Evolutionary conservation across 495 filamentous ascomycete species (phyloP).

Genomic region (Xylaria scruposa): DNA sequence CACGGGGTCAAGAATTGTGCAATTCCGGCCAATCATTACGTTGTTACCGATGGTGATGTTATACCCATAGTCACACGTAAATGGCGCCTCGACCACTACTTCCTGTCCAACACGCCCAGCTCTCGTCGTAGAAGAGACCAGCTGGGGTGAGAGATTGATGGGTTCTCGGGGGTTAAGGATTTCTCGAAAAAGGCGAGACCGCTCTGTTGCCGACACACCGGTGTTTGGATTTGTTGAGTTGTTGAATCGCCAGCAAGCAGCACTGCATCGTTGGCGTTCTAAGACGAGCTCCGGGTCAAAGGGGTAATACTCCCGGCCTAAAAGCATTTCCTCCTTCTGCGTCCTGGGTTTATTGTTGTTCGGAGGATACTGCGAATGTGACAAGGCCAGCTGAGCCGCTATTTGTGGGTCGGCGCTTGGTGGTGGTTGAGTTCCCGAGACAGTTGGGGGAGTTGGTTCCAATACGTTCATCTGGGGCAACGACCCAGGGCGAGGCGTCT

Average conservation of each 20-base stretch:
- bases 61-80: slow-evolving; percentile 94
- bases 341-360: slow-evolving; percentile 55
- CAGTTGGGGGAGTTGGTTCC: slow-evolving; percentile 48
- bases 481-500: slow-evolving; percentile 42
- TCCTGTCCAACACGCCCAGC: slow-evolving; percentile 75
- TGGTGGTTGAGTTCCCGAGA: slow-evolving; percentile 41
- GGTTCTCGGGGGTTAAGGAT: slow-evolving; percentile 63
- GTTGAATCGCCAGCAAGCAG: slow-evolving; percentile 88
- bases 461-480: slow-evolving; percentile 54
- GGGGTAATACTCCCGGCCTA: slow-evolving; percentile 79
- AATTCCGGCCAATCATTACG: slow-evolving; percentile 85
- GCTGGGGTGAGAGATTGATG: slow-evolving; percentile 53
- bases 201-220: slow-evolving; percentile 78
- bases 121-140: slow-evolving; percentile 55
- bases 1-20: slow-evolving; percentile 82
- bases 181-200: slow-evolving; percentile 78
- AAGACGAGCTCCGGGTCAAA: slow-evolving; percentile 79
- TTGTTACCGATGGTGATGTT: slow-evolving; percentile 90
- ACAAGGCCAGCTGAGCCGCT: slow-evolving; percentile 65
- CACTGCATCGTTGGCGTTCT: slow-evolving; percentile 86
- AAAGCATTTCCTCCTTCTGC: slow-evolving; percentile 95
- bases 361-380: slow-evolving; percentile 53
- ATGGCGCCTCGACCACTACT: slow-evolving; percentile 85
- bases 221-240: slow-evolving; percentile 80
- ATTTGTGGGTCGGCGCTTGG: slow-evolving; percentile 56